Conservation (phyloP, 106 monocot species). For the Platanthera zijinensis region DNA sequence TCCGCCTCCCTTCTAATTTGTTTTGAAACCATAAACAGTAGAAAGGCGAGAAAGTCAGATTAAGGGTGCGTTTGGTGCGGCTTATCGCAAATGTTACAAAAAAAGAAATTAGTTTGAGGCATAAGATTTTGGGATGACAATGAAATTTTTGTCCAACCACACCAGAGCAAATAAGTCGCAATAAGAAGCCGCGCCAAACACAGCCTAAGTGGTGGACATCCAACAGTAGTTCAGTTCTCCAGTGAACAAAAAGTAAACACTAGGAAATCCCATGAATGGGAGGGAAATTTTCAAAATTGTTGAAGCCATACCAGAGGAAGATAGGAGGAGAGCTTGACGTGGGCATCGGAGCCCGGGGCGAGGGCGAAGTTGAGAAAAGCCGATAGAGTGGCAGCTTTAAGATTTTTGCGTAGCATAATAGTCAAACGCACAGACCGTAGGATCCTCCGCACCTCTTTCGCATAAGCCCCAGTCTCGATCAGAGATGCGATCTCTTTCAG, state of each 20-base stretch:
- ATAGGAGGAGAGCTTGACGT: constrained; percentile 45
- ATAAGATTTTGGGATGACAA: too few species aligned
- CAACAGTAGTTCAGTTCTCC: neutral
- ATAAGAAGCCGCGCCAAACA: too few species aligned
- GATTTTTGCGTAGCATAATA: constrained; percentile 58
- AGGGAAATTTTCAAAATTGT: neutral
- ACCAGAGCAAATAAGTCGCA: too few species aligned
- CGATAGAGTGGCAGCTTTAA: constrained; percentile 29
- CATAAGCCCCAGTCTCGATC: constrained; percentile 73
- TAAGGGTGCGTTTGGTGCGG: too few species aligned
- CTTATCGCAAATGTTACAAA: too few species aligned
- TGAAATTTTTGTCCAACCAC: too few species aligned
- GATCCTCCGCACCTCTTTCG: constrained; percentile 86
- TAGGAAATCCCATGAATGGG: neutral
- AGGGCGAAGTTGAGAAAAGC: constrained; percentile 51
- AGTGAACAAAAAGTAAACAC: neutral
- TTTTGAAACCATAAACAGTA: neutral
- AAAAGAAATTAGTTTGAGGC: too few species aligned
- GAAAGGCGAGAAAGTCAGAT: neutral
- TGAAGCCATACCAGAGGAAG: constrained; percentile 52
- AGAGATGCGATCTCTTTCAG: constrained; percentile 81
- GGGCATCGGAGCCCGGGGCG: constrained; percentile 52
- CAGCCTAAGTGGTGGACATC: neutral
- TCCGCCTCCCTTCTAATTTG: neutral
- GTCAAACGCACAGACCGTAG: constrained; percentile 84